phyloP scores from a whole-genome alignment of 192 early-diverging fungal species.

The Entomortierella chlamydospora region DNA sequence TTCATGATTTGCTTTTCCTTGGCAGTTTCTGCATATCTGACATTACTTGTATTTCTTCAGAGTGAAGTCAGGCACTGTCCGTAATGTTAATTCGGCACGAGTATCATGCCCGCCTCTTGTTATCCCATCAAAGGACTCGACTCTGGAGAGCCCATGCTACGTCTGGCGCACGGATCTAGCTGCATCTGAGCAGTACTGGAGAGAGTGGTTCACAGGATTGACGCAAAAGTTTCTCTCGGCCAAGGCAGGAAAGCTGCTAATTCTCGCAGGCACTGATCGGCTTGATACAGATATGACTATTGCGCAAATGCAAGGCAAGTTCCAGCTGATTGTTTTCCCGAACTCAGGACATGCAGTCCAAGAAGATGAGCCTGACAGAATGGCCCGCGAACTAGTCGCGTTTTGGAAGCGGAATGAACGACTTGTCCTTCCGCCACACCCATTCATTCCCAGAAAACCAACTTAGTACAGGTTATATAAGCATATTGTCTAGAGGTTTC shows the following conservation, averaged over 20 bases:
- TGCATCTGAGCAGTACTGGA: slow-evolving; percentile 77
- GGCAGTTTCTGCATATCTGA: too few relatives aligned
- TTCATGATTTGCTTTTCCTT: too few relatives aligned
- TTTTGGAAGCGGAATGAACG: slow-evolving; percentile 79
- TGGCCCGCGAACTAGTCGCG: slow-evolving; percentile 65
- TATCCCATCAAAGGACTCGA: slow-evolving; percentile 18
- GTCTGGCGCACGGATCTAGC: slow-evolving; percentile 73
- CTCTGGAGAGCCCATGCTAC: slow-evolving; percentile 34
- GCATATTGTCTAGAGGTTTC: too few relatives aligned
- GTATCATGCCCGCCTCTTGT: slow-evolving; percentile 79
- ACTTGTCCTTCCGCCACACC: slow-evolving; percentile 59
- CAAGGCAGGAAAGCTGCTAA: slow-evolving; percentile 69
- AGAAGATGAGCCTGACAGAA: slow-evolving; percentile 73
- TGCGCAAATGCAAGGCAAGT: slow-evolving; percentile 88
- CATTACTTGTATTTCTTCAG: slow-evolving; percentile 26
- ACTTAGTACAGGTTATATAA: too few relatives aligned
- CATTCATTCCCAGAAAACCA: not conserved
- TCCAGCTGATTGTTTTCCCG: slow-evolving; percentile 76
- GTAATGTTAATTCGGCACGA: slow-evolving; percentile 73
- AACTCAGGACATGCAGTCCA: slow-evolving; percentile 80
- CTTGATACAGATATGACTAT: slow-evolving; percentile 82
- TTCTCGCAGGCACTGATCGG: slow-evolving; percentile 80
- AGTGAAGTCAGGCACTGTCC: slow-evolving; percentile 70
- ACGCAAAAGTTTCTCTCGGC: slow-evolving; percentile 76
- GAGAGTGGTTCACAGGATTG: slow-evolving; percentile 72